A percentile compares a stretch with the other conserved stretches of the same genome.
Conservation (phyloP, 352 stramenopile genomes). For the Pythium coloratum region DNA sequence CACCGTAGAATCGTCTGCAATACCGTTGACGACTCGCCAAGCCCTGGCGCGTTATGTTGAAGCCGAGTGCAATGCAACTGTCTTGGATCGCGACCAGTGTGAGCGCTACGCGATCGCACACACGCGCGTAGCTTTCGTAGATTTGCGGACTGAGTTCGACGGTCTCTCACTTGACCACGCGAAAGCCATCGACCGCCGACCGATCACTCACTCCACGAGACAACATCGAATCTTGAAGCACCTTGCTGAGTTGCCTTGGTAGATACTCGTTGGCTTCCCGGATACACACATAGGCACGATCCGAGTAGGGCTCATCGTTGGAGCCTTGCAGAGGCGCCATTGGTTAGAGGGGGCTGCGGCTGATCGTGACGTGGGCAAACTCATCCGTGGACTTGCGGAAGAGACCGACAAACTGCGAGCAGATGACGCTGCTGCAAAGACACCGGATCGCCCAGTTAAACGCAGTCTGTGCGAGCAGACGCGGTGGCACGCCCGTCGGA, state of each 20-base stretch:
- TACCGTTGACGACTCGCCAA: conserved; percentile 21
- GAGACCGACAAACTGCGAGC: conserved; percentile 29
- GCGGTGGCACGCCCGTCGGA: not conserved
- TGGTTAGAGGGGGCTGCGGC: not conserved
- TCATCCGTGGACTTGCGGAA: conserved; percentile 7
- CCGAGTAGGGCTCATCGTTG: conserved; percentile 43
- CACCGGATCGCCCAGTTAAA: conserved; percentile 30
- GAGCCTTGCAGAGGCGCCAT: conserved; percentile 6
- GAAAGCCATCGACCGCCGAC: conserved; percentile 23
- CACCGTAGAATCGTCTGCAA: not conserved
- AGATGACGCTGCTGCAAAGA: conserved; percentile 23
- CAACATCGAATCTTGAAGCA: conserved; percentile 6
- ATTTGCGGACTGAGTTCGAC: not conserved
- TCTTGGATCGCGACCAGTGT: conserved; percentile 23
- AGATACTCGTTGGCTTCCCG: conserved; percentile 21
- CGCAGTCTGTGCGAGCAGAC: not conserved
- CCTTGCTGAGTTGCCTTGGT: conserved; percentile 28
- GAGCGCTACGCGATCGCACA: conserved; percentile 17
- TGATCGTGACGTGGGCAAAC: not conserved
- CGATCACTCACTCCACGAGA: not conserved
- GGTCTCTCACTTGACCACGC: conserved; percentile 21
- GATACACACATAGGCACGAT: conserved; percentile 35
- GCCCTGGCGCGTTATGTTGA: conserved; percentile 23
- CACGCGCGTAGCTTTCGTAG: not conserved
- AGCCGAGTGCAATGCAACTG: conserved; percentile 24